Evolutionary conservation across 305 asterid species (phyloP), one percentile per base, ranked within the genome.

Genomic region (Rubia tinctorum): DNA sequence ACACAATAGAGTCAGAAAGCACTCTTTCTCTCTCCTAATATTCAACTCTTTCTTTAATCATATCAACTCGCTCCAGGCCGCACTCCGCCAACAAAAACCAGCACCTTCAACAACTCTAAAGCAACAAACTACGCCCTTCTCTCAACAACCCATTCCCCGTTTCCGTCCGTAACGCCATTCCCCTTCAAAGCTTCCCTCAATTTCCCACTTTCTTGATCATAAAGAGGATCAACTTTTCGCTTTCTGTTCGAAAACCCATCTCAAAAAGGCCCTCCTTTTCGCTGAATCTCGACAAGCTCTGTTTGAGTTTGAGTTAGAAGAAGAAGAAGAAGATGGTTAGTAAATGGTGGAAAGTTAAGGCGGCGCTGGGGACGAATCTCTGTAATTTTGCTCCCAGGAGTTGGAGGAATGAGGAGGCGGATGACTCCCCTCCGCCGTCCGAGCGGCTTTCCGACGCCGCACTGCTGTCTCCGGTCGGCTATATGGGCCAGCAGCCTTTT

Each of bases 311-410:
- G 67, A 75, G 39, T 51, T 27, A 1, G 2, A 27, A 27, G 77
- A 73, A 30, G 9, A 0, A 13, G n/a, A 15, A 7, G 44, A 81
- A 76, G 76, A 90, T 91, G 96, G 97, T 86, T 39, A 88, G 89
- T 77, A 92, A 87, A 80, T 92, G 97, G 96, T 86, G 84, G 86
- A 92, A 92, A 85, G 79, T 89, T 18, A 92, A 90, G 81, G 68
- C 82, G 59, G 96, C 96, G 49, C 87, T 92, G 67, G 96, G 93
- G 20, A 37, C 87, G 84, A 92, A 88, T 83, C 84, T 87, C 30
- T 90, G 96, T 73, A 83, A 84, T n/a, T 81, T 82, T 67, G 80
- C 76, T 42, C 91, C 96, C 1, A 85, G 82, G 75, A 83, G 83
- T 56, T 88, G 81, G 37, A 80, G 55, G 72, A 83, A 77, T 58